Evolutionary conservation across 768 basidiomycete species (phyloP).

Genomic region (Tricholoma saponaceum): DNA sequence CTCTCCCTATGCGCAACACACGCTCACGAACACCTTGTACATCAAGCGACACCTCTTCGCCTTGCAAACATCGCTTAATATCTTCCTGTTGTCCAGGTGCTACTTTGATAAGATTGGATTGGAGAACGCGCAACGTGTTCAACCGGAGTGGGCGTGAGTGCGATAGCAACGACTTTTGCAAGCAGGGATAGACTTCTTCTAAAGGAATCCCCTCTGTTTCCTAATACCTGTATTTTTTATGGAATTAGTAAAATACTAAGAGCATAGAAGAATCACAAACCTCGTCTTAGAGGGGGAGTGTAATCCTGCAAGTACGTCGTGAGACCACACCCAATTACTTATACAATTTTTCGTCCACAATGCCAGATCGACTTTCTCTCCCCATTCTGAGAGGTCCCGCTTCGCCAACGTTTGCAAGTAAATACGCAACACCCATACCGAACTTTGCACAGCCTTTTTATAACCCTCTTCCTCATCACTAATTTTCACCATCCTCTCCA

Average conservation of each 20-base stretch:
- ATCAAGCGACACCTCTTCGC: slow-evolving; percentile 78
- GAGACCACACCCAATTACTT: slow-evolving; percentile 56
- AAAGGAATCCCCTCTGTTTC: slow-evolving; percentile 30
- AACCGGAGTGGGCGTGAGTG: slow-evolving; percentile 67
- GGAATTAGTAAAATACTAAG: not conserved
- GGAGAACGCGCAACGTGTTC: slow-evolving; percentile 58
- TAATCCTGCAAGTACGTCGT: slow-evolving; percentile 51
- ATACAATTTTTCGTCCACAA: slow-evolving; percentile 44
- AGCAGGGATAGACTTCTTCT: slow-evolving; percentile 44
- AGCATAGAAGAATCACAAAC: no score
- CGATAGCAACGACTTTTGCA: slow-evolving; percentile 61
- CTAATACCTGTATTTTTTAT: slow-evolving; percentile 18
- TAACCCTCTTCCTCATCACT: slow-evolving; percentile 18
- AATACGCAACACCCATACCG: slow-evolving; percentile 53
- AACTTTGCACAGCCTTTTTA: slow-evolving; percentile 29
- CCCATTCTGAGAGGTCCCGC: slow-evolving; percentile 43
- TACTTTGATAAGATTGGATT: slow-evolving; percentile 43
- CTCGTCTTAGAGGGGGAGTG: slow-evolving; percentile 42
- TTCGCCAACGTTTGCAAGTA: slow-evolving; percentile 52
- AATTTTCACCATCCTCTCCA: slow-evolving; percentile 29
- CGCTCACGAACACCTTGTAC: slow-evolving; percentile 82
- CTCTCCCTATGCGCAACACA: slow-evolving; percentile 69
- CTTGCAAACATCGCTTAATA: slow-evolving; percentile 64
- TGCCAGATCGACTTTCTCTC: slow-evolving; percentile 38
- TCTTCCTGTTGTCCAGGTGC: slow-evolving; percentile 46